A percentile compares a stretch with the other conserved stretches of the same genome.
Conservation (phyloP, 768 basidiomycete genomes). For the Lentinula boryana region DNA sequence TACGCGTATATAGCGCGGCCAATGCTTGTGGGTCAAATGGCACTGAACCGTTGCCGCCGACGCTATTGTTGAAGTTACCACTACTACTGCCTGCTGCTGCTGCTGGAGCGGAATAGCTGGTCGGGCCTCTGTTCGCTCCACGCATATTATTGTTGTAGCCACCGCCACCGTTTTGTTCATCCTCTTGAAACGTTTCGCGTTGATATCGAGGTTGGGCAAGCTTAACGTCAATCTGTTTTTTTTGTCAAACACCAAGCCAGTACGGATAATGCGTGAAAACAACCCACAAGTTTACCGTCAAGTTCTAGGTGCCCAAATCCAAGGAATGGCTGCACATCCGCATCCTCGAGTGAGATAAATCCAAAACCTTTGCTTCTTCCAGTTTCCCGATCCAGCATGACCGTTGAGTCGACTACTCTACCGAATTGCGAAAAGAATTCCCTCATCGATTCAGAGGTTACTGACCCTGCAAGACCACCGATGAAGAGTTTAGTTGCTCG, state of each 20-base stretch:
- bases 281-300: slow-evolving; percentile 87
- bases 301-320: slow-evolving; percentile 86
- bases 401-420: slow-evolving; percentile 94
- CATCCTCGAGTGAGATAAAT: slow-evolving; percentile 93
- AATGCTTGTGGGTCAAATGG: slow-evolving; percentile 92
- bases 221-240: slow-evolving; percentile 87
- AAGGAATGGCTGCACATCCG: slow-evolving; percentile 85
- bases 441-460: slow-evolving; percentile 91
- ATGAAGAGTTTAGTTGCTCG: slow-evolving; percentile 94
- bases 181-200: slow-evolving; percentile 58
- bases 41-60: slow-evolving; percentile 24
- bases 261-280: background rate
- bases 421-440: slow-evolving; percentile 93
- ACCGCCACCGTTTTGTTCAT: slow-evolving; percentile 42
- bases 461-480: slow-evolving; percentile 85
- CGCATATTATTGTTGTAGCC: slow-evolving; percentile 14
- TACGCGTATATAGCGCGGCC: slow-evolving; percentile 89
- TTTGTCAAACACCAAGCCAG: background rate
- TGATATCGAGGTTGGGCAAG: slow-evolving; percentile 89
- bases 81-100: slow-evolving; percentile 18
- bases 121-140: slow-evolving; percentile 2
- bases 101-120: slow-evolving; percentile 15
- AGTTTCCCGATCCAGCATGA: slow-evolving; percentile 97
- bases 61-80: slow-evolving; percentile 26
- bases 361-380: slow-evolving; percentile 96